A percentile compares a stretch with the other conserved stretches of the same genome.
Conservation (phyloP, 2,329 filamentous ascomycete genomes). For the Diaporthe citri region DNA sequence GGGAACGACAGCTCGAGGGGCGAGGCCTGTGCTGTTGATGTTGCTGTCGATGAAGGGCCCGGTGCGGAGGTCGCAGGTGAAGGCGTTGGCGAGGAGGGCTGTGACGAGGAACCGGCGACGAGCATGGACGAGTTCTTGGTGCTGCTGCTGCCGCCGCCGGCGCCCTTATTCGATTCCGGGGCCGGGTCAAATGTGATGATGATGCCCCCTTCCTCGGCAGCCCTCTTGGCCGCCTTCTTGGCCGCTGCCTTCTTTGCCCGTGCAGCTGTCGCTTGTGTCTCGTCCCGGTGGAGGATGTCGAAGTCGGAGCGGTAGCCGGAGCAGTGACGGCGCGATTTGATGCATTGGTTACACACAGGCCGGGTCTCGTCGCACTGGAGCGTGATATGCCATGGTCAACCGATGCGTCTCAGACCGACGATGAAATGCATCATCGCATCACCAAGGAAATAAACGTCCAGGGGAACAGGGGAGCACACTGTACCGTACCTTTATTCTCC, state of each 20-base stretch:
- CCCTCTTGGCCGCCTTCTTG: constrained; percentile 58
- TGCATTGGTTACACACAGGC: constrained; percentile 74
- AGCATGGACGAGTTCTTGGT: background rate
- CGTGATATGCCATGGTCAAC: background rate
- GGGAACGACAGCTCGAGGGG: constrained; percentile 43
- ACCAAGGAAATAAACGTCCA: background rate
- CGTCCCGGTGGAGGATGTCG: constrained; percentile 78
- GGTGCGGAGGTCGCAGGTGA: constrained; percentile 43
- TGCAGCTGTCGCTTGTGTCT: constrained; percentile 76
- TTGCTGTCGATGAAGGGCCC: constrained; percentile 16
- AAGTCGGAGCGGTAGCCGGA: constrained; percentile 79
- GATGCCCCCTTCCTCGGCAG: constrained; percentile 44
- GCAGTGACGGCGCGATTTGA: constrained; percentile 72
- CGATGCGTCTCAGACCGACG: constrained; percentile 34
- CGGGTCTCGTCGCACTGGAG: constrained; percentile 75
- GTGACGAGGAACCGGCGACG: background rate
- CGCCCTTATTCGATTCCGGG: background rate
- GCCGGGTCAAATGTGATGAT: constrained; percentile 32
- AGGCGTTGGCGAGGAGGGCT: constrained; percentile 7
- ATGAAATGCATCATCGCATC: background rate
- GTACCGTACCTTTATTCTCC: constrained; percentile 76
- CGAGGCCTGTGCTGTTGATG: constrained; percentile 38
- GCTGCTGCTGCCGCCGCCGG: background rate
- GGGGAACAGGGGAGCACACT: background rate
- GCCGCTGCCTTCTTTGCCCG: constrained; percentile 70